Conservation (phyloP, 257 asterid genomes). For the Eustoma russellianum region DNA sequence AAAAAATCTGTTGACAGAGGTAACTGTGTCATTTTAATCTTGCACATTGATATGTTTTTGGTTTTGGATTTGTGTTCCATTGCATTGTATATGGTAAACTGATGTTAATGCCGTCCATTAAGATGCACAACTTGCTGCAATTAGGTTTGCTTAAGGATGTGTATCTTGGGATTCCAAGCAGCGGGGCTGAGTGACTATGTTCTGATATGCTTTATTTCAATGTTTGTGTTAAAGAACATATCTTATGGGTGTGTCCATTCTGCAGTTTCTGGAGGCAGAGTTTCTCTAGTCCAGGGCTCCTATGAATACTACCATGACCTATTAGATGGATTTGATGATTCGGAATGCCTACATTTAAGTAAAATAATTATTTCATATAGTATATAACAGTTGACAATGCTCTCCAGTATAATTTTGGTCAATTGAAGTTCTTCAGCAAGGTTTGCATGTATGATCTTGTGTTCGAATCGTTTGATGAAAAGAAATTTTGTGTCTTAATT, state of each 20-base stretch:
- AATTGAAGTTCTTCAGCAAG: too few species aligned
- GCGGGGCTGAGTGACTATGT: conserved; percentile 53
- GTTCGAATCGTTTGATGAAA: too few species aligned
- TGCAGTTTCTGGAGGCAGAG: conserved; percentile 75
- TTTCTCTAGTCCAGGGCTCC: conserved; percentile 86
- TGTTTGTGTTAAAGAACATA: conserved; percentile 8
- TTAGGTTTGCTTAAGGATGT: conserved; percentile 65
- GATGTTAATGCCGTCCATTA: too few species aligned
- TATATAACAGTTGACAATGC: too few species aligned
- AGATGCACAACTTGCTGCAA: conserved; percentile 19
- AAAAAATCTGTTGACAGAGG: conserved; percentile 47
- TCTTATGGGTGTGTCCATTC: conserved; percentile 9
- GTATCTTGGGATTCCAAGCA: conserved; percentile 77
- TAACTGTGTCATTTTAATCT: conserved; percentile 13
- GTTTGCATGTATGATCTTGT: too few species aligned
- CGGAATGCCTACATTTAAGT: conserved; percentile 33
- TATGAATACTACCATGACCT: conserved; percentile 91
- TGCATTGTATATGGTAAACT: too few species aligned
- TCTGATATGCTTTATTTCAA: not conserved
- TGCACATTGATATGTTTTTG: too few species aligned
- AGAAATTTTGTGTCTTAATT: too few species aligned
- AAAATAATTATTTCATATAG: conserved; percentile 1
- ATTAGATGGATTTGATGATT: conserved; percentile 90
- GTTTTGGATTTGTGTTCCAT: too few species aligned
- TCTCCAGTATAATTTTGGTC: too few species aligned